These are phyloP conservation scores for Babesia gibsoni DNA, from an alignment of 169 alveolate species.

Conservation along the genomic window DNA sequence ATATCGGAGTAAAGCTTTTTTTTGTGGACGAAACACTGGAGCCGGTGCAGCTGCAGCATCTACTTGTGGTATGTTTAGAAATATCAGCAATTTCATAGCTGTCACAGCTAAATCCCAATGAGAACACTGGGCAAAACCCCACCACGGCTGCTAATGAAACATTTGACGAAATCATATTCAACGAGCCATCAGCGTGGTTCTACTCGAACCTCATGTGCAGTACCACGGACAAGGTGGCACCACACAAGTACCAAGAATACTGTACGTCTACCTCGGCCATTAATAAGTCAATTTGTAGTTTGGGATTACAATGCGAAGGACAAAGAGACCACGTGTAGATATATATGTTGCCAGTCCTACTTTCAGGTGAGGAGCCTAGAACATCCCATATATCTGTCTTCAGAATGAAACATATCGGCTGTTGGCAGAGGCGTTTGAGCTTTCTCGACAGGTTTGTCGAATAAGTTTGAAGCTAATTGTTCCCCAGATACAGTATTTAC, in stretches of 20 bases:
- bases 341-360: constrained; percentile 65
- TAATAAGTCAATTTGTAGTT: constrained; percentile 4
- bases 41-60: constrained; percentile 72
- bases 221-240: constrained; percentile 62
- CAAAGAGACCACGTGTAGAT: constrained; percentile 62
- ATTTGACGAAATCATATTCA: constrained; percentile 72
- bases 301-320: constrained; percentile 54
- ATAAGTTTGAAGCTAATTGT: not conserved
- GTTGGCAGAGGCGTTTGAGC: constrained; percentile 63
- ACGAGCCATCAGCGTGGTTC: constrained; percentile 71
- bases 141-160: constrained; percentile 67
- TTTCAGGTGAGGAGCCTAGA: constrained; percentile 19
- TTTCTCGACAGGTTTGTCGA: constrained; percentile 40
- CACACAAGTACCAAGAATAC: constrained; percentile 71
- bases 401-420: constrained; percentile 62
- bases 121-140: constrained; percentile 1
- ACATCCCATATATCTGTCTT: not conserved
- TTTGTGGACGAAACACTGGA: constrained; percentile 71
- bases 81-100: not conserved
- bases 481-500: constrained; percentile 50
- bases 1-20: constrained; percentile 65
- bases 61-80: constrained; percentile 50
- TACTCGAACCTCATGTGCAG: constrained; percentile 64
- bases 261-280: constrained; percentile 42
- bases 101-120: constrained; percentile 52